A percentile compares a stretch with the other conserved stretches of the same genome.
phyloP scores from a whole-genome alignment of 192 early-diverging fungal genomes.

The Chytriomyces hyalinus region DNA sequence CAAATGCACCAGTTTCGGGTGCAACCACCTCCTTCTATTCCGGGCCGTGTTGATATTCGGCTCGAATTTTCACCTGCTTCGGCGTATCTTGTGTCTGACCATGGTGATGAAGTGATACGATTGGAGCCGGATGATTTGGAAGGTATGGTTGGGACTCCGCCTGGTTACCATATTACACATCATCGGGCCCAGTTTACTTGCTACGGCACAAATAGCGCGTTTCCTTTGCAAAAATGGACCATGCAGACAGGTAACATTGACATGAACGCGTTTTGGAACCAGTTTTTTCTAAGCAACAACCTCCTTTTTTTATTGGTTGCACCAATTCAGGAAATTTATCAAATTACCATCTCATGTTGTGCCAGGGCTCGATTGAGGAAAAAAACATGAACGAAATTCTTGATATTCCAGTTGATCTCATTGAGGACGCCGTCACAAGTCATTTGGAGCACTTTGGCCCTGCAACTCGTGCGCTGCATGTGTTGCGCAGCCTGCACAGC shows the following conservation, averaged over 20 bases:
- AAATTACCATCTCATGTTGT: slow-evolving; percentile 24
- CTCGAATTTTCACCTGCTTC: background rate
- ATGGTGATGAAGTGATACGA: background rate
- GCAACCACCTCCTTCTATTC: background rate
- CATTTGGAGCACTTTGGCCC: slow-evolving; percentile 32
- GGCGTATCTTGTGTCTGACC: background rate
- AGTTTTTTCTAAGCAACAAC: background rate
- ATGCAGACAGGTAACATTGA: background rate
- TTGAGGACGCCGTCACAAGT: slow-evolving; percentile 23
- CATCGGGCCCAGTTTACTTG: background rate
- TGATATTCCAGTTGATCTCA: slow-evolving; percentile 17
- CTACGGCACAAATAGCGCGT: background rate
- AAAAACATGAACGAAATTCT: slow-evolving; percentile 16
- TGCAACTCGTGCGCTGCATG: background rate
- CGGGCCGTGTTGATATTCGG: background rate
- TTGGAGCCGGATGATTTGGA: background rate
- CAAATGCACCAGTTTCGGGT: background rate
- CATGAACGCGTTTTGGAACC: too few relatives aligned
- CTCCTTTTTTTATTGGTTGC: background rate
- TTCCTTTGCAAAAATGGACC: background rate
- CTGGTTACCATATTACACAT: background rate
- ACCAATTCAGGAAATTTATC: slow-evolving; percentile 15
- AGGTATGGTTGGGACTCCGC: background rate
- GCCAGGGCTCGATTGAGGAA: slow-evolving; percentile 21
- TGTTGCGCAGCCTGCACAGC: background rate